Percentiles rank a stretch among this genome's conserved stretches.
phyloP scores from a whole-genome alignment of 257 asterid genomes.

The Nicotiana obtusifolia region DNA sequence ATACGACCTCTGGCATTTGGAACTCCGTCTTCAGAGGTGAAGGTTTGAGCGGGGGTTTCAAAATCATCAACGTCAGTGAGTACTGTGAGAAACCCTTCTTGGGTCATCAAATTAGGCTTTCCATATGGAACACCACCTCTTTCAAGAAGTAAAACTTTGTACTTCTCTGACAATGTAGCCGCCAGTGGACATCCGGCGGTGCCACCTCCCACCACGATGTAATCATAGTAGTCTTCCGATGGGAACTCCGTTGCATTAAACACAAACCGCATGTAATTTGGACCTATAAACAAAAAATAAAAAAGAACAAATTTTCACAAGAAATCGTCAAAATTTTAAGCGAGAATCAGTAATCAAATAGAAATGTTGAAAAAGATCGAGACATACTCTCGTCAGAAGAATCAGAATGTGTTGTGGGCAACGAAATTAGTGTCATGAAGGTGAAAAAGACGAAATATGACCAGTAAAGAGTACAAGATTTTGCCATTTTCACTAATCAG shows the following conservation, averaged over 20 bases:
- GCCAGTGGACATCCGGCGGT: constrained; percentile 95
- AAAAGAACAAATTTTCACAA: neutral
- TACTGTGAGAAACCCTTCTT: constrained; percentile 59
- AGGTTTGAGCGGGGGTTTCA: constrained; percentile 75
- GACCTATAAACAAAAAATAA: constrained; percentile 33
- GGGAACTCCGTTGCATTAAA: constrained; percentile 68
- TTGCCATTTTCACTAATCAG: constrained; percentile 26
- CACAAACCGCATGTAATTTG: constrained; percentile 42
- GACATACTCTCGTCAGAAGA: constrained; percentile 47
- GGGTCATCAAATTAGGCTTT: constrained; percentile 56
- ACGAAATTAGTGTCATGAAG: constrained; percentile 19
- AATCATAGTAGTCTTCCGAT: constrained; percentile 43
- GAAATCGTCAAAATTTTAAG: neutral
- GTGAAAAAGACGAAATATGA: constrained; percentile 24
- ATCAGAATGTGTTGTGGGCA: constrained; percentile 39
- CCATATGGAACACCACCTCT: constrained; percentile 74
- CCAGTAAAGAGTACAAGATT: neutral
- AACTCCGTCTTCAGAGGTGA: constrained; percentile 79
- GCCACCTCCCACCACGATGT: constrained; percentile 80
- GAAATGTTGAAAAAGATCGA: neutral
- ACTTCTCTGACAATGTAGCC: constrained; percentile 61
- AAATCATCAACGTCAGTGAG: constrained; percentile 46
- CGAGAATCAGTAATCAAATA: neutral
- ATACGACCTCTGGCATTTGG: constrained; percentile 91
- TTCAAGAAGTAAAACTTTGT: constrained; percentile 73